Conservation (phyloP, 306 rosid species). For the Hylodesmum podocarpum region DNA sequence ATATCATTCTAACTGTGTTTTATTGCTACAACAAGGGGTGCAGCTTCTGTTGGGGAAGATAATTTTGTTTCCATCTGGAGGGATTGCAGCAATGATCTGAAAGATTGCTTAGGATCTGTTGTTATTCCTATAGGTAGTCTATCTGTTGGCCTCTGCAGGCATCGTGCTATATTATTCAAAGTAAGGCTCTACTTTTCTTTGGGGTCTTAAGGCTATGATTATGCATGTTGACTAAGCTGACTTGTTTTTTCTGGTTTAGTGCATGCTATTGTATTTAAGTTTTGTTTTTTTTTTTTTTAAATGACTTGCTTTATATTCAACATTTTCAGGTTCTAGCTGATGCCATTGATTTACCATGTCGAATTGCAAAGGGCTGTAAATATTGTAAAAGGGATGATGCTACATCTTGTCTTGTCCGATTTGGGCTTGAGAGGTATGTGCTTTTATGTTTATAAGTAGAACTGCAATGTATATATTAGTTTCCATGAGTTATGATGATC, state of each 20-base stretch:
- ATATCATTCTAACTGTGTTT: conserved; percentile 45
- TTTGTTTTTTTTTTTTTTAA: conserved; percentile 21
- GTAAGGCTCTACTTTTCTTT: conserved; percentile 54
- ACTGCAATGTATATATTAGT: conserved; percentile 18
- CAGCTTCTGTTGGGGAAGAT: conserved; percentile 77
- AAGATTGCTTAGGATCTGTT: conserved; percentile 86
- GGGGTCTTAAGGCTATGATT: conserved; percentile 9
- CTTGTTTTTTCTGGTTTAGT: conserved; percentile 10
- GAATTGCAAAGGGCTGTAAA: conserved; percentile 97
- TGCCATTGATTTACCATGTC: conserved; percentile 83
- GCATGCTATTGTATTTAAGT: conserved; percentile 1
- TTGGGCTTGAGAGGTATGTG: conserved; percentile 75
- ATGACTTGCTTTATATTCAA: conserved; percentile 27
- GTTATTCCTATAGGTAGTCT: conserved; percentile 95
- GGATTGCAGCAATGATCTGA: conserved; percentile 77
- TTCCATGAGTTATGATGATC: conserved; percentile 19
- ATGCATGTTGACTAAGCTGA: conserved; percentile 25
- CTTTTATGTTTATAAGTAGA: conserved; percentile 18
- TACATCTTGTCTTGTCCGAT: conserved; percentile 93
- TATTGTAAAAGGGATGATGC: conserved; percentile 84
- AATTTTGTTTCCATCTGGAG: conserved; percentile 69
- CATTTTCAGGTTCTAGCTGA: conserved; percentile 88
- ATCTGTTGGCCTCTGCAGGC: conserved; percentile 92
- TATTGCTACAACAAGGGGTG: conserved; percentile 76
- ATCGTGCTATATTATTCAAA: conserved; percentile 91